Evolutionary conservation across 352 stramenopile genomes (phyloP), one percentile per base, ranked within the genome.

Genomic region (Pythium sp.): DNA sequence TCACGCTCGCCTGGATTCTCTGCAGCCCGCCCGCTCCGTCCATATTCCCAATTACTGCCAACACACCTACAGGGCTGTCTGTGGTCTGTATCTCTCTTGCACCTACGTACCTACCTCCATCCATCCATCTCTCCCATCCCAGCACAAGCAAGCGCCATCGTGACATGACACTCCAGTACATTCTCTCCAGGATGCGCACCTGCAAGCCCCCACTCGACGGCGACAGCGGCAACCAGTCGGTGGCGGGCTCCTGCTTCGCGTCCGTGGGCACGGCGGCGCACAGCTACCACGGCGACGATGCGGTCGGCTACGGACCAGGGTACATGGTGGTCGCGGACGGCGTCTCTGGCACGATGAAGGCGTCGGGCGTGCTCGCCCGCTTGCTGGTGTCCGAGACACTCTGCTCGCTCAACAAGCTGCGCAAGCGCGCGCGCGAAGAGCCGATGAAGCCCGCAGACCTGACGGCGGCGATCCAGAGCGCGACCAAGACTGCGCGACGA

Each of bases 311-410:
- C 67, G 89, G 89, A 0, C 85, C 86, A 3, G 75, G 82, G 49
- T 96, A 92, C 75, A 94, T 96, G 87, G 87, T 94, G 24, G 81
- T 94, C 22, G 85, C 86, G 2, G 89, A 96, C 74, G 89, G 89
- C 58, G 89, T 96, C 26, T 95, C 89, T 2, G 87, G 89, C 43
- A 96, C 89, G 12, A 87, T 89, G 71, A 96, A 96, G 71, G 83
- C 86, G 2, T 94, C 85, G 12, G 86, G 86, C 47, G 86, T 94
- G 62, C 80, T 96, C 20, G 89, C 86, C 43, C 77, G 84, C 2
- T 76, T 93, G 56, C 83, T 96, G 5, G 85, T 96, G 57, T 70
- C 85, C 18, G 89, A 96, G 69, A 93, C 87, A 51, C 72, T 96
- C 54, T 70, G 77, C 7, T 72, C 81, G 56, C 77, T 96, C 15